A percentile compares a stretch with the other conserved stretches of the same genome.
phyloP scores from a whole-genome alignment of 1,284 basidiomycete genomes.

The Meira miltonrushii region DNA sequence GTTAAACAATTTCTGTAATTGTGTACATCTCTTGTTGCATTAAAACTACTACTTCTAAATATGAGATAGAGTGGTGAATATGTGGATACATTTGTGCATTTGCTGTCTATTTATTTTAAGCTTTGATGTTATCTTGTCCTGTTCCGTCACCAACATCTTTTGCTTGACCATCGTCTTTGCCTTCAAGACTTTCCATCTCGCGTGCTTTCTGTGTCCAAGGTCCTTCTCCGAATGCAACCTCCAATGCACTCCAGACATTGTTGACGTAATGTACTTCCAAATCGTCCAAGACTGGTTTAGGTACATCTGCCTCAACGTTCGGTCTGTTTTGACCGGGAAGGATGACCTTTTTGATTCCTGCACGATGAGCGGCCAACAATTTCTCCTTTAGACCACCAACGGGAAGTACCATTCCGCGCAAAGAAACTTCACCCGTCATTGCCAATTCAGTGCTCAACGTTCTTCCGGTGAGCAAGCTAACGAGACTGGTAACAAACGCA shows the following conservation, averaged over 20 bases:
- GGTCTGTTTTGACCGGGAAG: constrained; percentile 49
- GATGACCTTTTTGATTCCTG: constrained; percentile 45
- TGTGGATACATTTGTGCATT: no score
- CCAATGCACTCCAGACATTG: constrained; percentile 49
- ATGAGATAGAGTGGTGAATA: no score
- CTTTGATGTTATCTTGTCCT: no score
- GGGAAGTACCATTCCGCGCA: constrained; percentile 50
- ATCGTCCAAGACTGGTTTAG: constrained; percentile 43
- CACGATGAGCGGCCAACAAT: constrained; percentile 49
- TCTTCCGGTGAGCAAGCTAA: constrained; percentile 65
- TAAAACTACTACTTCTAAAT: no score
- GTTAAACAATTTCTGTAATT: background rate
- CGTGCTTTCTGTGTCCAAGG: constrained; percentile 41
- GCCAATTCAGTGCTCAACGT: constrained; percentile 42
- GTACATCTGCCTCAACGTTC: constrained; percentile 51
- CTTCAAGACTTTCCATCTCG: constrained; percentile 36
- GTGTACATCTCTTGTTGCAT: no score
- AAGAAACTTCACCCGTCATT: constrained; percentile 51
- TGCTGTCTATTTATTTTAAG: no score
- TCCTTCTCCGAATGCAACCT: constrained; percentile 49
- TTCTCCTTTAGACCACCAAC: constrained; percentile 52
- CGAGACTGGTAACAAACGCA: constrained; percentile 82
- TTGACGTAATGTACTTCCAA: constrained; percentile 50
- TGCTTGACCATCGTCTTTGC: constrained; percentile 15
- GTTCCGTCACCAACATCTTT: background rate